Evolutionary conservation across 495 filamentous ascomycete genomes (phyloP).

Genomic region (Xylaria curta): DNA sequence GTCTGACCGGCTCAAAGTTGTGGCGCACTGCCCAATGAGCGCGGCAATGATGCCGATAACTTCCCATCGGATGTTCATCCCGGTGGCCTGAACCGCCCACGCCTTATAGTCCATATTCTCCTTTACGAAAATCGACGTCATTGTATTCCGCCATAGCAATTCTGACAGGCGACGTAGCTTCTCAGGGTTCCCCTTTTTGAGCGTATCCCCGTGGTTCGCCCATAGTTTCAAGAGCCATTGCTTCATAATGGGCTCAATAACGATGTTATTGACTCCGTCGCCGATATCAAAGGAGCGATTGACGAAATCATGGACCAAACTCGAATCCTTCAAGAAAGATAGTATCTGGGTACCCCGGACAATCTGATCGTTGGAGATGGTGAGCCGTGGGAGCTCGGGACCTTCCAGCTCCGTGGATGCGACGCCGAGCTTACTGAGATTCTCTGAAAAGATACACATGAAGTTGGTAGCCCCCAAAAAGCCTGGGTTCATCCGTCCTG

Average conservation of each 20-base stretch:
- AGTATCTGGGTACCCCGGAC: constrained; percentile 38
- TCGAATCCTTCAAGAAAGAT: constrained; percentile 38
- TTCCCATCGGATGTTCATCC: constrained; percentile 42
- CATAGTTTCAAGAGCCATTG: constrained; percentile 40
- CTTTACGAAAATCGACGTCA: constrained; percentile 34
- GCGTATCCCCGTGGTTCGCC: constrained; percentile 31
- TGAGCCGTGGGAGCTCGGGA: constrained; percentile 31
- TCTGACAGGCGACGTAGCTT: constrained; percentile 38
- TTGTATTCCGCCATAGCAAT: constrained; percentile 40
- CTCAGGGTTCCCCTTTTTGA: constrained; percentile 38
- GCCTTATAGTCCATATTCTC: constrained; percentile 34
- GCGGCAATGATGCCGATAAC: constrained; percentile 43
- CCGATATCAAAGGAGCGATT: constrained; percentile 39
- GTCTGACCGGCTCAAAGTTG: constrained; percentile 33
- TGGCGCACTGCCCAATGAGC: constrained; percentile 38
- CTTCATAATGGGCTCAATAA: constrained; percentile 43
- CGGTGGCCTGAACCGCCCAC: constrained; percentile 38
- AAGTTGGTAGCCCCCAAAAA: constrained; percentile 41
- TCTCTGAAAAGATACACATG: constrained; percentile 40
- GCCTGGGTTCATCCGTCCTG: constrained; percentile 29
- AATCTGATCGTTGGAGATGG: constrained; percentile 39
- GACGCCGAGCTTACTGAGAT: constrained; percentile 32
- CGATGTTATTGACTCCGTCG: constrained; percentile 38
- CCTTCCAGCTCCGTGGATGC: constrained; percentile 28
- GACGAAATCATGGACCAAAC: constrained; percentile 33